Evolutionary conservation across 1,139 yeast species (phyloP).

Genomic region (Pichia sp.): DNA sequence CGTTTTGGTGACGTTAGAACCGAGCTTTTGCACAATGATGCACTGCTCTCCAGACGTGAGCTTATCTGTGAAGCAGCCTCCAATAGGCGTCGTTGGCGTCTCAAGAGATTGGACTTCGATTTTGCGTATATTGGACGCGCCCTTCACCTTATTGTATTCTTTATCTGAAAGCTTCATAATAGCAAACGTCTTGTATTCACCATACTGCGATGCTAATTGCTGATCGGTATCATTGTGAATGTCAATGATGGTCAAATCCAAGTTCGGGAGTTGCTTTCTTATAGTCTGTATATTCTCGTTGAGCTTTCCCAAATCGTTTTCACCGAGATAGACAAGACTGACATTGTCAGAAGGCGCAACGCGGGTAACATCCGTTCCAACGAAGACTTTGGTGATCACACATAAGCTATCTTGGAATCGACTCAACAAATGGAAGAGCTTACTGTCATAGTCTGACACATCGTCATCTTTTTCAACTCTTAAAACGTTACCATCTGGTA

Average conservation of each 20-base stretch:
- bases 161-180: constrained; percentile 9
- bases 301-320: constrained; percentile 13
- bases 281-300: constrained; percentile 11
- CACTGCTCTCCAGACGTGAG: neutral
- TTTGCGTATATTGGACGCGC: neutral
- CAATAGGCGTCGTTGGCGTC: neutral
- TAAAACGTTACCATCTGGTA: constrained; percentile 22
- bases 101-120: neutral
- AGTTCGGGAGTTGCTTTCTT: constrained; percentile 4
- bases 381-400: constrained; percentile 16
- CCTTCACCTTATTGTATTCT: constrained; percentile 1
- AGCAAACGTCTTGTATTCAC: constrained; percentile 16
- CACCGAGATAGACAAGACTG: constrained; percentile 16
- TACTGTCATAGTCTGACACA: constrained; percentile 1
- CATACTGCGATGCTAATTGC: constrained; percentile 5
- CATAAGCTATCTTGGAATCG: constrained; percentile 13
- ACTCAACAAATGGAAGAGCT: constrained; percentile 12
- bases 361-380: constrained; percentile 3
- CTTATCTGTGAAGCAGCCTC: constrained; percentile 4
- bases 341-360: neutral
- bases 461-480: constrained; percentile 2
- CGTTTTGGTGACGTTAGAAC: neutral
- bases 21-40: constrained; percentile 4
- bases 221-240: constrained; percentile 2
- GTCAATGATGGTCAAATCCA: constrained; percentile 16